Evolutionary conservation across 257 asterid species (phyloP).

Genomic region (Nicotiana sylvestris): DNA sequence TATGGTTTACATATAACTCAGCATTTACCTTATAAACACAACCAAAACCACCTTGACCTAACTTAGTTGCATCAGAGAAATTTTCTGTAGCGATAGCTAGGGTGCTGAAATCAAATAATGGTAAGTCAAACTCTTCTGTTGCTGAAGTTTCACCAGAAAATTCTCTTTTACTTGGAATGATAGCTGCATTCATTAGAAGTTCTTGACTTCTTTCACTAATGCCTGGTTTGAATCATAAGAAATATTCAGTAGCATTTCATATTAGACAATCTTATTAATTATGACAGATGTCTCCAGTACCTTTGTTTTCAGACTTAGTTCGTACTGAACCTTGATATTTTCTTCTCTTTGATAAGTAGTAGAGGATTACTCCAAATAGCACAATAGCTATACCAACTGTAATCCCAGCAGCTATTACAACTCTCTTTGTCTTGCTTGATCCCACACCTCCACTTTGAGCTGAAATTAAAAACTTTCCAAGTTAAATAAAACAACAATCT

Average conservation of each 20-base stretch:
- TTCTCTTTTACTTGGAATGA: constrained; percentile 48
- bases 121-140: constrained; percentile 53
- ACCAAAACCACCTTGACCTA: constrained; percentile 26
- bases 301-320: constrained; percentile 20
- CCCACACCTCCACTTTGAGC: constrained; percentile 29
- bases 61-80: constrained; percentile 13
- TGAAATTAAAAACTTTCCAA: constrained; percentile 6
- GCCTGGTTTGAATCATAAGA: constrained; percentile 28
- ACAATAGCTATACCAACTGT: constrained; percentile 34
- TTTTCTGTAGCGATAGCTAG: constrained; percentile 17
- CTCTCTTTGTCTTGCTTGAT: constrained; percentile 29
- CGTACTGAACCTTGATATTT: constrained; percentile 15
- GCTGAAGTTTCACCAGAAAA: constrained; percentile 35
- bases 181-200: constrained; percentile 36
- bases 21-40: constrained; percentile 21
- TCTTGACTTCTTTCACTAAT: constrained; percentile 66
- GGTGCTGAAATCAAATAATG: constrained; percentile 15
- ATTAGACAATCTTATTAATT: background rate
- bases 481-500: background rate
- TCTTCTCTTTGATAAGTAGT: constrained; percentile 39
- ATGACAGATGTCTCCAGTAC: constrained; percentile 12
- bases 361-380: constrained; percentile 26
- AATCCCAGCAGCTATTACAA: constrained; percentile 33
- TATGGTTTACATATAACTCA: background rate
- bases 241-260: constrained; percentile 1